These are phyloP conservation scores for Clonostachys chloroleuca DNA, from an alignment of 2,329 filamentous ascomycete genomes.

Conservation along the genomic window DNA sequence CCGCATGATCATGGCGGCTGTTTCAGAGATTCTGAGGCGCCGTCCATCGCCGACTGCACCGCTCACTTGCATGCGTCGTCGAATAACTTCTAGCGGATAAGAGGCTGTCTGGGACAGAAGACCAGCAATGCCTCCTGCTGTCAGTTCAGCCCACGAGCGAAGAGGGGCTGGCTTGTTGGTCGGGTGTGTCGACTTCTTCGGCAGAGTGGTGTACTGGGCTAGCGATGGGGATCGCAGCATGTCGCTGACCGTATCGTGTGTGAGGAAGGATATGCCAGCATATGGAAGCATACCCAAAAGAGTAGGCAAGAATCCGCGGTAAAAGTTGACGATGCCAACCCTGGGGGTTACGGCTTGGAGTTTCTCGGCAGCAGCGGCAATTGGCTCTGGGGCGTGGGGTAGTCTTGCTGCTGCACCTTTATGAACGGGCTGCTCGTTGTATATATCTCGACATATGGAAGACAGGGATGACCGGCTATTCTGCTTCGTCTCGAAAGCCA, in stretches of 20 bases:
- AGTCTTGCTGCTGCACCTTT: slow-evolving; percentile 19
- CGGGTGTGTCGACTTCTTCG: slow-evolving; percentile 49
- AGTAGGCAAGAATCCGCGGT: slow-evolving; percentile 87
- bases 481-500: slow-evolving; percentile 89
- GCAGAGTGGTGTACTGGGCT: slow-evolving; percentile 70
- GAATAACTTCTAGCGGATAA: slow-evolving; percentile 90
- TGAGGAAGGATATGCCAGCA: slow-evolving; percentile 91
- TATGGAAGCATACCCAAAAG: slow-evolving; percentile 95
- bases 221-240: slow-evolving; percentile 67
- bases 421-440: slow-evolving; percentile 62
- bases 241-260: slow-evolving; percentile 87
- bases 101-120: slow-evolving; percentile 87
- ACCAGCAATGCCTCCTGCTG: slow-evolving; percentile 79
- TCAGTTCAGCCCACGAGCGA: slow-evolving; percentile 81
- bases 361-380: slow-evolving; percentile 32
- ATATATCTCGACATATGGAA: slow-evolving; percentile 83
- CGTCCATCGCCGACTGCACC: slow-evolving; percentile 90
- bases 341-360: slow-evolving; percentile 47
- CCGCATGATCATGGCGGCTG: slow-evolving; percentile 66
- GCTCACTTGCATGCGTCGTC: slow-evolving; percentile 92
- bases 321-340: slow-evolving; percentile 82
- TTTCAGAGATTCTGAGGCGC: slow-evolving; percentile 73
- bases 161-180: slow-evolving; percentile 65
- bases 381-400: slow-evolving; percentile 15
- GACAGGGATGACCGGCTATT: slow-evolving; percentile 64